Percentiles rank a stretch among this genome's conserved stretches.
These are phyloP conservation scores for Volvox africanus DNA, from an alignment of 139 green algal species.

Conservation along the genomic window DNA sequence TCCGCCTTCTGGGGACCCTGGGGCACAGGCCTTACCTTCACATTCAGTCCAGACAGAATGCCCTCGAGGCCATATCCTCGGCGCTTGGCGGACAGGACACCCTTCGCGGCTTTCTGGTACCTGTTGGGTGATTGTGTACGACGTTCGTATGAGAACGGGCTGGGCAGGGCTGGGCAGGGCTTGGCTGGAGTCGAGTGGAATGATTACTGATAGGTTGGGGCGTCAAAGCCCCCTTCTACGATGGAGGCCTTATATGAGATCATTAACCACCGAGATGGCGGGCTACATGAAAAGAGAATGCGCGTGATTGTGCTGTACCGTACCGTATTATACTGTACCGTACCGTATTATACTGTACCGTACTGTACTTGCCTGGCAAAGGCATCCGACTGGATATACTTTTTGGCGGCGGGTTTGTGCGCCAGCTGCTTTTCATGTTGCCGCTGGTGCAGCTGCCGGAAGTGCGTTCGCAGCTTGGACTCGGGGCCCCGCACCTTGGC, in stretches of 20 bases:
- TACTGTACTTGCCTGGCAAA: background rate
- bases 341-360: too few relatives aligned
- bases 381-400: slow-evolving; percentile 27
- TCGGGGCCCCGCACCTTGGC: too few relatives aligned
- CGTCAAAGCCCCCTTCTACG: too few relatives aligned
- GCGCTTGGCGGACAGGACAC: background rate
- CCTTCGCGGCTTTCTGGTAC: background rate
- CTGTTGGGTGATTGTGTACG: background rate
- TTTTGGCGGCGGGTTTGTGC: background rate
- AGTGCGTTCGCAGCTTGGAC: slow-evolving; percentile 33
- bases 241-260: too few relatives aligned
- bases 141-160: too few relatives aligned
- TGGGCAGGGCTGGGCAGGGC: too few relatives aligned
- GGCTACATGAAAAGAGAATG: too few relatives aligned
- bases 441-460: slow-evolving; percentile 48
- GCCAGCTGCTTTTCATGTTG: slow-evolving; percentile 43
- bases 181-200: too few relatives aligned
- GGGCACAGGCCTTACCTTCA: background rate
- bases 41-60: background rate
- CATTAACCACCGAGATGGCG: too few relatives aligned
- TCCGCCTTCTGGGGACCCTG: slow-evolving; percentile 18
- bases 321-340: background rate
- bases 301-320: background rate
- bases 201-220: too few relatives aligned
- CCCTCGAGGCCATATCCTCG: slow-evolving; percentile 9